These are phyloP conservation scores for Guyanaporus albipodus DNA, from an alignment of 768 basidiomycete genomes.

Conservation along the genomic window DNA sequence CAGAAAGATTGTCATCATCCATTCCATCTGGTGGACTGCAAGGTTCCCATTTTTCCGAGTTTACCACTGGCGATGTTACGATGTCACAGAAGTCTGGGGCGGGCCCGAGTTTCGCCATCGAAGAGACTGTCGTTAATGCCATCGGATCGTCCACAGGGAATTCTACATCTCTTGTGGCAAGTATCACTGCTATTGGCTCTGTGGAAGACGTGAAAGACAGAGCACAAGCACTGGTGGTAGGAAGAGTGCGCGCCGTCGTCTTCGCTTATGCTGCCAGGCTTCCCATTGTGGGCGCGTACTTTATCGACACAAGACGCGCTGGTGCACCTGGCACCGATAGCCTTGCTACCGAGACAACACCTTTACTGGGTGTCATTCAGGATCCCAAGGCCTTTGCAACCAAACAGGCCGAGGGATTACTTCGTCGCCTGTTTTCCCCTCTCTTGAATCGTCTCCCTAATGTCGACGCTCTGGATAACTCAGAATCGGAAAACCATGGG, in stretches of 20 bases:
- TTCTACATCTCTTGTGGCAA: background rate
- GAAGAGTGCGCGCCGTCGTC: constrained; percentile 9
- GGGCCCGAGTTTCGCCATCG: background rate
- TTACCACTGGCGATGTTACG: background rate
- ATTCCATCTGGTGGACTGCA: background rate
- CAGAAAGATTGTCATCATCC: background rate
- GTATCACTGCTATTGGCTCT: background rate
- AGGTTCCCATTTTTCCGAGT: background rate
- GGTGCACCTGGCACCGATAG: background rate
- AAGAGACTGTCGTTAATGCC: background rate
- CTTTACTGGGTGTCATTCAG: constrained; percentile 20
- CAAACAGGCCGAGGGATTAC: constrained; percentile 13
- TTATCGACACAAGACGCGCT: constrained; percentile 5
- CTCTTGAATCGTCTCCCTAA: constrained; percentile 16
- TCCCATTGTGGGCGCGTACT: constrained; percentile 24
- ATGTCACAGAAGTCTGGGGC: background rate
- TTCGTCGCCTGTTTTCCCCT: constrained; percentile 14
- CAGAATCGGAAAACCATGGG: constrained; percentile 5
- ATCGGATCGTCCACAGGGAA: background rate
- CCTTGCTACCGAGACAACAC: constrained; percentile 21
- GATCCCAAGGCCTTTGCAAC: constrained; percentile 23
- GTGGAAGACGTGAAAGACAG: constrained; percentile 3
- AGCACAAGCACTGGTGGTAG: constrained; percentile 4
- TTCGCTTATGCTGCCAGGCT: constrained; percentile 14
- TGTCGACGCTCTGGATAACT: constrained; percentile 17